Percentiles rank a stretch among this genome's conserved stretches.
Conservation (phyloP, 1,139 yeast genomes). For the Protomyces inouyei region DNA sequence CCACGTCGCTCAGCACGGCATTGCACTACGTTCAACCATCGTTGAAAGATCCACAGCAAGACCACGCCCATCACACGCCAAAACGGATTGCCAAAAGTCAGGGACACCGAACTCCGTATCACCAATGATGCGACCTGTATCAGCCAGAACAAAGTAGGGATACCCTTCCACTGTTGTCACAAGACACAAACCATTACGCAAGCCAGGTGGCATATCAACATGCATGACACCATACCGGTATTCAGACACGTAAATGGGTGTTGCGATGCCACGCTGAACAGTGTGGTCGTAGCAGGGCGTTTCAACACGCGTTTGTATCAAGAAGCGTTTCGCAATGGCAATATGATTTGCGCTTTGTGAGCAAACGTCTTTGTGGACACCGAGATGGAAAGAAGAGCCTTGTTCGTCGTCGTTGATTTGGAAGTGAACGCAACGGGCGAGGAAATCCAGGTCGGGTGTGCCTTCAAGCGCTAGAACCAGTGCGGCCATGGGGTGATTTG, state of each 20-base stretch:
- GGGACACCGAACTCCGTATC: conserved; percentile 5
- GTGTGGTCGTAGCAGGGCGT: not conserved
- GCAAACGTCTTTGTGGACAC: not conserved
- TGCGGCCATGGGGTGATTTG: not conserved
- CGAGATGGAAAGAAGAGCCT: not conserved
- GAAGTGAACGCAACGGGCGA: not conserved
- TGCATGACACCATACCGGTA: not conserved
- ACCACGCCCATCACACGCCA: conserved; percentile 6
- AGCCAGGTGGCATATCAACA: not conserved
- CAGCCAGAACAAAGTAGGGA: conserved; percentile 1
- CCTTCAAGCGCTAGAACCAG: not conserved
- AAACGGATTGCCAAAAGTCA: not conserved
- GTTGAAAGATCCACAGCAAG: not conserved
- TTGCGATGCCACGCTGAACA: not conserved
- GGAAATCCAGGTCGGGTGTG: not conserved
- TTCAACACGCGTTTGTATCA: not conserved
- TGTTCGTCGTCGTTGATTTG: not conserved
- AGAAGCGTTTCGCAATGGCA: not conserved
- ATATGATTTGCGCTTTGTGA: not conserved
- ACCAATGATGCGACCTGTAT: conserved; percentile 11
- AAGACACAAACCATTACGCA: conserved; percentile 3
- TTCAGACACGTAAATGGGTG: not conserved
- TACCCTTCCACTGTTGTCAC: conserved; percentile 6
- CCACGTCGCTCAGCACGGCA: no score
- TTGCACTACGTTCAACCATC: no score